A percentile compares a stretch with the other conserved stretches of the same genome.
Conservation (phyloP, 441 rosid species). For the Arabidopsis lyrata region DNA sequence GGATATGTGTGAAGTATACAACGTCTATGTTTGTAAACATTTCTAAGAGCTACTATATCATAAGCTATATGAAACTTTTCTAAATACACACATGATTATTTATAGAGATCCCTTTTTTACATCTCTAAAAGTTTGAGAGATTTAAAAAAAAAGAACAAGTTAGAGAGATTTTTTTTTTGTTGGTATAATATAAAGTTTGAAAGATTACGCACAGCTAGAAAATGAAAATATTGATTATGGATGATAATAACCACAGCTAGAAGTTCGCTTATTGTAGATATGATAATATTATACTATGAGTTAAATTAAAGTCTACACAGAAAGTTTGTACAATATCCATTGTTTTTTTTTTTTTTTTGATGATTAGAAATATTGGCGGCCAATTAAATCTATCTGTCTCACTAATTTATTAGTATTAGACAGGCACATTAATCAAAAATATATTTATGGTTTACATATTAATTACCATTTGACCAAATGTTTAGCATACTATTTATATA, state of each 20-base stretch:
- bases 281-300: background rate
- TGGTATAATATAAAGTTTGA: no score
- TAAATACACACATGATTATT: background rate
- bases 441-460: conserved; percentile 1
- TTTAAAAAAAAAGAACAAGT: no score
- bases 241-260: background rate
- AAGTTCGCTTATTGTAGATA: background rate
- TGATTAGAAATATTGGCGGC: conserved; percentile 1
- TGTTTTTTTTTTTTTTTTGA: background rate
- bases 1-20: conserved; percentile 27
- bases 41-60: conserved; percentile 7
- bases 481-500: conserved; percentile 28
- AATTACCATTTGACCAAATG: conserved; percentile 9
- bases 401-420: background rate
- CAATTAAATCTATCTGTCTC: conserved; percentile 11
- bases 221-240: background rate
- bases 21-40: conserved; percentile 15
- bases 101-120: background rate
- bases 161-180: no score
- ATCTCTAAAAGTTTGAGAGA: background rate
- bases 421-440: background rate
- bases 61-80: conserved; percentile 14
- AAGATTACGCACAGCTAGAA: no score
- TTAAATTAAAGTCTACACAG: background rate
- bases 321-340: background rate